Evolutionary conservation across 1,284 basidiomycete species (phyloP), one percentile per base, ranked within the genome.

Genomic region (Pseudozyma sp.): DNA sequence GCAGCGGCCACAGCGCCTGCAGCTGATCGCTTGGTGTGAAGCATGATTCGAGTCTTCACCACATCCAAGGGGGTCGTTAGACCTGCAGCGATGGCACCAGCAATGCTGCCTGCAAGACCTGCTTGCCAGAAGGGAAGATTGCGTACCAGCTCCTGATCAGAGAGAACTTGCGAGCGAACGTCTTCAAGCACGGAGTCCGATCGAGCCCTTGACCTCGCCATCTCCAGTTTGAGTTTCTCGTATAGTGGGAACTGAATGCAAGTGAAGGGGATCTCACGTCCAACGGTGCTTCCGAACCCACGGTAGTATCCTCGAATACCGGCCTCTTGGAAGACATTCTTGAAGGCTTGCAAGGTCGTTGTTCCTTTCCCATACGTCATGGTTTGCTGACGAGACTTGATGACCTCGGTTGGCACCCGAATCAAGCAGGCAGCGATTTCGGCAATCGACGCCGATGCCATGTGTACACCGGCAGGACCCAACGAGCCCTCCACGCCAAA

Each of bases 231-330:
- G 72, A 99, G 87, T 43, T 90, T 88, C 86, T 99, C 97, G 83
- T 98, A 99, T 25, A 99, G 86, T 0, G 97, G 97, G 84, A 99
- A 99, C 85, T 99, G 97, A 25, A 99, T 88, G 12, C 94, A 96
- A 0, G 96, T 97, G 87, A 99, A 99, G 0, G 96, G 96, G 44
- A 99, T 94, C 94, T 93, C 93, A 78, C 92, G 87, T 69, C 91
- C 90, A 47, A 94, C 89, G 0, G 92, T 93, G 59, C 90, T 90
- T 0, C 90, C 90, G 79, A 92, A 94, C 0, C 93, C 93, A 60
- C 92, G 87, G 79, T 93, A 93, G 82, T 93, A 91, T 0, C 92
- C 93, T 16, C 85, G 85, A 5, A 91, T 36, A 9, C 93, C 92
- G 51, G 91, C 89, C 11, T 87, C 87, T 40, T 85, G 86, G 75